phyloP scores from a whole-genome alignment of 495 filamentous ascomycete species.

The Lophiostoma macrostomum region DNA sequence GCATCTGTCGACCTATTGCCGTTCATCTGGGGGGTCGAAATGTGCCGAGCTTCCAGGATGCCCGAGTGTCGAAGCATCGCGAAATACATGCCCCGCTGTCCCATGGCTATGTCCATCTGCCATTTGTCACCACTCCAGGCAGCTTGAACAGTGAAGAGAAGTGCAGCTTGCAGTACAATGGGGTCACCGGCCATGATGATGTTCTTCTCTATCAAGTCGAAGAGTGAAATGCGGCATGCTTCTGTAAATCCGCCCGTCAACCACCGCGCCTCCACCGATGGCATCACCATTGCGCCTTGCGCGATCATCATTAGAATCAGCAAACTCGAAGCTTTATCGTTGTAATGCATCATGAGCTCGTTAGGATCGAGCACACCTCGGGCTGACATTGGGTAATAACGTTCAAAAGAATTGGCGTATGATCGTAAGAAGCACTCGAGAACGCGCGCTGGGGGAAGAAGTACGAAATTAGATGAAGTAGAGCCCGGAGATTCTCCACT shows the following conservation, averaged over 20 bases:
- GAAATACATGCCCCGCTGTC: constrained; percentile 65
- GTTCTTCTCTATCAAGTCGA: constrained; percentile 64
- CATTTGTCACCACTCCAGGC: constrained; percentile 68
- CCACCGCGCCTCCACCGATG: constrained; percentile 55
- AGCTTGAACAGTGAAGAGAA: constrained; percentile 59
- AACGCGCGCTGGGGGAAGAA: constrained; percentile 57
- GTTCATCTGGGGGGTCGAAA: constrained; percentile 20
- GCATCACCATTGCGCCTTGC: constrained; percentile 57
- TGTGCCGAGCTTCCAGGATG: constrained; percentile 49
- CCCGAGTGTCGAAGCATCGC: constrained; percentile 59
- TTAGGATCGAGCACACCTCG: constrained; percentile 56
- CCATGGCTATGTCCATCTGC: constrained; percentile 69
- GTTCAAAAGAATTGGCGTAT: constrained; percentile 56
- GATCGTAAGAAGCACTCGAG: constrained; percentile 60
- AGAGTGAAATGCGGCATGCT: constrained; percentile 63
- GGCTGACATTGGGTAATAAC: constrained; percentile 56
- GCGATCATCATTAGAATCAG: constrained; percentile 64
- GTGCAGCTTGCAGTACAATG: constrained; percentile 54
- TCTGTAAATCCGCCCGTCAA: constrained; percentile 62
- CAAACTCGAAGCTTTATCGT: constrained; percentile 57
- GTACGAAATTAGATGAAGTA: constrained; percentile 51
- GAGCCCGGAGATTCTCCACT: constrained; percentile 42
- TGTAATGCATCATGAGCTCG: constrained; percentile 51
- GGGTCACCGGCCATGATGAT: constrained; percentile 59
- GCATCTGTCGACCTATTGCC: constrained; percentile 43